These are phyloP conservation scores for Fraxinus sp. DNA, from an alignment of 305 asterid genomes.

Conservation along the genomic window DNA sequence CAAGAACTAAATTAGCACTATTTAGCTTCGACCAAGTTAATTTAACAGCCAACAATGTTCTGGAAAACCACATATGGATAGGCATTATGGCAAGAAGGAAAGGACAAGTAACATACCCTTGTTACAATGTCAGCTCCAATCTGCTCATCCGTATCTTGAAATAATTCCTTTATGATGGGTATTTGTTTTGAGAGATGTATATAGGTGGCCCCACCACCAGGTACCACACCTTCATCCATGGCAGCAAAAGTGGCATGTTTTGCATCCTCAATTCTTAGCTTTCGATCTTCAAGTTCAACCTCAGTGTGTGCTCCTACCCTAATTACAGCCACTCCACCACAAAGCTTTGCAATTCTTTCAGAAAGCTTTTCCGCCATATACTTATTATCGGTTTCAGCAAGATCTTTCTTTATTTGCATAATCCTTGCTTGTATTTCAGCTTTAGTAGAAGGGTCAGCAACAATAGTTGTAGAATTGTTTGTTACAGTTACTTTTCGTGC, in stretches of 20 bases:
- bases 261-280: conserved; percentile 89
- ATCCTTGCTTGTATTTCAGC: conserved; percentile 93
- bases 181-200: conserved; percentile 78
- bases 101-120: conserved; percentile 45
- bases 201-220: conserved; percentile 93
- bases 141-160: conserved; percentile 69
- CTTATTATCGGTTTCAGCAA: conserved; percentile 72
- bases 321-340: conserved; percentile 80
- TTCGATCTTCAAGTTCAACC: conserved; percentile 83
- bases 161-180: conserved; percentile 47
- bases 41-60: conserved; percentile 1
- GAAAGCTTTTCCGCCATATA: conserved; percentile 67
- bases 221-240: conserved; percentile 89
- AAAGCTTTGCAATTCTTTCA: conserved; percentile 81
- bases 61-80: neutral
- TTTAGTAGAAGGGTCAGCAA: conserved; percentile 89
- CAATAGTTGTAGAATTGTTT: conserved; percentile 64
- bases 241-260: conserved; percentile 91
- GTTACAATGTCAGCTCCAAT: conserved; percentile 87
- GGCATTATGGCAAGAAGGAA: neutral
- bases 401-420: conserved; percentile 85
- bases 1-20: neutral
- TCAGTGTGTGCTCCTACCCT: conserved; percentile 99
- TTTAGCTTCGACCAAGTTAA: neutral
- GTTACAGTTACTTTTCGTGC: conserved; percentile 73